Evolutionary conservation across 306 rosid genomes (phyloP), one percentile per base, ranked within the genome.

Genomic region (Fagus crenata): DNA sequence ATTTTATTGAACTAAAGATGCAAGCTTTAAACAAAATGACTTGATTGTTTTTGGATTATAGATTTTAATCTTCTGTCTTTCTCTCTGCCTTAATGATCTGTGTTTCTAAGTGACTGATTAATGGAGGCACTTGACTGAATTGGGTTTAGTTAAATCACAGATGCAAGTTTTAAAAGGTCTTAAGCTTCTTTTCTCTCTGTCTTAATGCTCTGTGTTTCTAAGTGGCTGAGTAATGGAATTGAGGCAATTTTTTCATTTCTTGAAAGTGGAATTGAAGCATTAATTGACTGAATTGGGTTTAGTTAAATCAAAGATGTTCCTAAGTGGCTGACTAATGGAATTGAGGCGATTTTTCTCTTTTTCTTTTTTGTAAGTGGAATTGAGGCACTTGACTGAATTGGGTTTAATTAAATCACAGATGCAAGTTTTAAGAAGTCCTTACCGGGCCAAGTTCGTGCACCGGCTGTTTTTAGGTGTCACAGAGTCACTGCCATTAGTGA

Each of bases 401-500:
- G 76, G 8, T 60, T 75, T 22, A 65, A 15, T 53, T 35, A 49
- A 76, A 76, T 28, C 35, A 77, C 92, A 92, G 97, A 89, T 83
- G 87, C 89, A 69, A 86, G 74, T 33, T 82, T 90, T 83, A 90
- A 88, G 46, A 84, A 85, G 51, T 73, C 87, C 0, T 83, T 93
- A 43, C 98, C 96, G 6, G 81, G 88, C 22, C 85, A 93, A 49
- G 90, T 93, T 51, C 83, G 83, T 1, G 89, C 92, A 0, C 92
- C 93, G 3, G 97, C 95, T 1, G 90, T 84, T 28, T 93, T 93
- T 72, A 83, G 87, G 88, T 89, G 93, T 76, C 96, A 88, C n/a
- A 88, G 94, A 85, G 91, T 93, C 71, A 86, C 93, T 33, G 91
- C 94, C 40, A 83, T 88, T 42, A 80, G 95, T 6, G 83, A 87